phyloP scores from a whole-genome alignment of 2,329 filamentous ascomycete species.

The Botrytis tulipae region DNA sequence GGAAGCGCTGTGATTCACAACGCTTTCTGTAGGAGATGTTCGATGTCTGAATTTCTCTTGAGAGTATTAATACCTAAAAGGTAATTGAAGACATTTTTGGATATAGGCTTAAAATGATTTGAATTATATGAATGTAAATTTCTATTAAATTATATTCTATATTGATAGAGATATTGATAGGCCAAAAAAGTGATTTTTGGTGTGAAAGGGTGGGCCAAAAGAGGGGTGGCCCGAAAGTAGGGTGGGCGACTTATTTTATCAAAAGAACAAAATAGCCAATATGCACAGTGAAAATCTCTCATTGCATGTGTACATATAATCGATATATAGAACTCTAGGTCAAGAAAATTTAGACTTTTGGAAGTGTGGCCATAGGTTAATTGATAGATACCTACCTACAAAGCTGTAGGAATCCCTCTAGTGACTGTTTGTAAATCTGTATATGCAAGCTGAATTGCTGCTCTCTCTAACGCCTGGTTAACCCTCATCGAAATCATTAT shows the following conservation, averaged over 20 bases:
- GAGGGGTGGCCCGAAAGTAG: too few species aligned
- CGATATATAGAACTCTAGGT: background rate
- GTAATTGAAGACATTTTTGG: too few species aligned
- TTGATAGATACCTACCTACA: background rate
- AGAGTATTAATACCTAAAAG: background rate
- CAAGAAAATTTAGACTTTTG: background rate
- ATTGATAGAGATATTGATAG: too few species aligned
- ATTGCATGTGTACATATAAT: background rate
- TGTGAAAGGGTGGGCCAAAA: too few species aligned
- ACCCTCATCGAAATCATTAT: background rate
- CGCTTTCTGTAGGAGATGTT: slow-evolving; percentile 26
- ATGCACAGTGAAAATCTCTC: background rate
- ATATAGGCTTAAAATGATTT: too few species aligned
- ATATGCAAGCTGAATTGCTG: background rate
- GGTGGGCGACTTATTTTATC: too few species aligned
- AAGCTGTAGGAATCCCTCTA: background rate
- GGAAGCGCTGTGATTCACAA: slow-evolving; percentile 32
- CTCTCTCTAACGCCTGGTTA: background rate
- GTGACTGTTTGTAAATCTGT: background rate
- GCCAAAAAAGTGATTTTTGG: too few species aligned
- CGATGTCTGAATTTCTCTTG: background rate
- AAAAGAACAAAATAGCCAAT: too few species aligned
- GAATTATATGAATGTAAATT: too few species aligned
- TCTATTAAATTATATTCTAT: too few species aligned
- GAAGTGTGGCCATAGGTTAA: background rate